Evolutionary conservation across 1,139 yeast species (phyloP).

Genomic region (Starmera stellimalicola): DNA sequence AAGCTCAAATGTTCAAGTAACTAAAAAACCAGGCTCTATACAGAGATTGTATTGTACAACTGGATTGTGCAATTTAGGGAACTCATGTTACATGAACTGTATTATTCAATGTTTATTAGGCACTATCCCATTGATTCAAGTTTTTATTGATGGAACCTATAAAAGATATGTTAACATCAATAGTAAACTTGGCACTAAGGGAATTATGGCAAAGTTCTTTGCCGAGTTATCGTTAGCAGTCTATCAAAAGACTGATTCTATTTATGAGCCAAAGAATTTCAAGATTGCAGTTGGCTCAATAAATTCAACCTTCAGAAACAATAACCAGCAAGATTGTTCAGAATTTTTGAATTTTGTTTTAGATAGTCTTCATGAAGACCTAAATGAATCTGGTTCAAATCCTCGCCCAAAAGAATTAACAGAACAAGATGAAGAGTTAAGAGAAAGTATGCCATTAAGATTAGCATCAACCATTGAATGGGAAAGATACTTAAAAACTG

Average conservation of each 20-base stretch:
- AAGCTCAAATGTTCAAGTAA: background rate
- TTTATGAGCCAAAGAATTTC: slow-evolving; percentile 47
- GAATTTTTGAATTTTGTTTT: slow-evolving; percentile 79
- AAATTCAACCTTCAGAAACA: slow-evolving; percentile 63
- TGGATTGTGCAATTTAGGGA: slow-evolving; percentile 78
- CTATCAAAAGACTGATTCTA: slow-evolving; percentile 39
- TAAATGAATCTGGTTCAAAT: slow-evolving; percentile 57
- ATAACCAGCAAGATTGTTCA: slow-evolving; percentile 89
- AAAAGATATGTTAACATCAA: slow-evolving; percentile 64
- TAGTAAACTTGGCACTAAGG: slow-evolving; percentile 77
- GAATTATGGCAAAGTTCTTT: slow-evolving; percentile 67
- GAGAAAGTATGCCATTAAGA: slow-evolving; percentile 72
- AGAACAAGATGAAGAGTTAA: slow-evolving; percentile 60
- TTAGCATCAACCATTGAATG: slow-evolving; percentile 90
- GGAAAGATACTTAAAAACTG: slow-evolving; percentile 82
- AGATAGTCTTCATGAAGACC: slow-evolving; percentile 84
- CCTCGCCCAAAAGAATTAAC: slow-evolving; percentile 51
- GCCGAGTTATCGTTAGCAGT: slow-evolving; percentile 56
- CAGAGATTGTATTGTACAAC: slow-evolving; percentile 27
- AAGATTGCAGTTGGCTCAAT: slow-evolving; percentile 58
- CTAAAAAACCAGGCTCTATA: too few relatives aligned
- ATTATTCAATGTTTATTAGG: slow-evolving; percentile 73
- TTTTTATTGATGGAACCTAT: slow-evolving; percentile 51
- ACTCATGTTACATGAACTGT: slow-evolving; percentile 92
- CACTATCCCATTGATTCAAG: slow-evolving; percentile 34